Percentiles rank a stretch among this genome's conserved stretches.
Conservation (phyloP, 371 early-diverging fungal species). For the Umbelopsis sp. region DNA sequence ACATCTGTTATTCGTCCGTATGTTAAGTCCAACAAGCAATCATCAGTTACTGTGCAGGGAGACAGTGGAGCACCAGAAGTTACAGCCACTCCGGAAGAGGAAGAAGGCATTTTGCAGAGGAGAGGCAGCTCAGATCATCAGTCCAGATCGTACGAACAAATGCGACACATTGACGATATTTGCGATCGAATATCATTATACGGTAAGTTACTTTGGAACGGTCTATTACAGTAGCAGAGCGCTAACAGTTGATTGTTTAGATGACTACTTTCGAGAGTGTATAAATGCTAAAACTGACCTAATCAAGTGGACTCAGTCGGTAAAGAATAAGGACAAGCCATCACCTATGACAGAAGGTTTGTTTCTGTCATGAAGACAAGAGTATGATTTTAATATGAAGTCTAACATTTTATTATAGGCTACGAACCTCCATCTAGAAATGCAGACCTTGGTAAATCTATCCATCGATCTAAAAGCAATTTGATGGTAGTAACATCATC, state of each 20-base stretch:
- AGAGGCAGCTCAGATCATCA: not conserved
- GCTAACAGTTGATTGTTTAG: not conserved
- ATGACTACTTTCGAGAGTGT: slow-evolving; percentile 5
- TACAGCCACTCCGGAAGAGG: not conserved
- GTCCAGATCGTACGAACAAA: not conserved
- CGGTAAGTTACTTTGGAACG: not conserved
- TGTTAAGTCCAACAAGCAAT: not conserved
- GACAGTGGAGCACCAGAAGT: not conserved
- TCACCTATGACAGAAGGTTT: slow-evolving; percentile 6
- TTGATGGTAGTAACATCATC: slow-evolving; percentile 6
- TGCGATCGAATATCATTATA: not conserved
- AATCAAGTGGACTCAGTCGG: not conserved
- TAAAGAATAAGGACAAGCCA: not conserved
- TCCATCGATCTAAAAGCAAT: not conserved
- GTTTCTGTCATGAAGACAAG: too few relatives aligned
- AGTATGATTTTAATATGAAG: too few relatives aligned
- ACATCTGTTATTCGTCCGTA: not conserved
- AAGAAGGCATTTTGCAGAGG: not conserved
- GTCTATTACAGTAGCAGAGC: too few relatives aligned
- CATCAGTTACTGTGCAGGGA: not conserved
- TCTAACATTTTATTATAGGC: not conserved
- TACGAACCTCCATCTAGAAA: slow-evolving; percentile 8
- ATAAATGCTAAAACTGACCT: slow-evolving; percentile 5
- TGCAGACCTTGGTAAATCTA: not conserved
- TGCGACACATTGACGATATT: not conserved